Evolutionary conservation across 148 eudicot species (phyloP), one percentile per base, ranked within the genome.

Genomic region (Dianthus caryophyllus): DNA sequence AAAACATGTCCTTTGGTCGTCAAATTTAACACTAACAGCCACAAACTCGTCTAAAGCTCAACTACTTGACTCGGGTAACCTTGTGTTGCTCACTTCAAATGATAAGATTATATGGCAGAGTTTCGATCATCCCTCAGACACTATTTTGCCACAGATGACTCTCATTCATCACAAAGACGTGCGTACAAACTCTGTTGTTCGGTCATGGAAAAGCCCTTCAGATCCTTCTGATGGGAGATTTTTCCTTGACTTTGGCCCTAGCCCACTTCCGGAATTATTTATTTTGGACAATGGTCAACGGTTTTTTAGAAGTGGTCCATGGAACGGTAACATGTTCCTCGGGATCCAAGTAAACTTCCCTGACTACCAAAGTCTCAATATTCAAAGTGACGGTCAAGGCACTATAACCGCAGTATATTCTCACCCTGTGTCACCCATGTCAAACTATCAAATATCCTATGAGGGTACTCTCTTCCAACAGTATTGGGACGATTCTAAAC

Each of bases 11-110:
- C 57, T 65, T 65, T 65, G 69, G 69, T 65, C 69, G 30, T 65
- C 69, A 48, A 48, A 48, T 65, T 5, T 50, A 0, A 48, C 57
- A n/a, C 41, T n/a, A 16, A 27, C 4, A 9, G 57, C 27, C 31
- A 65, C 27, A 16, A 65, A 65, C 30, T 12, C 10, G n/a, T 27
- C 44, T 16, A 65, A 43, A 43, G 83, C 80, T 25, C 79, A 63
- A 67, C 68, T 84, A 22, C 41, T 77, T 55, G 80, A 84, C 47
- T 64, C 85, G 4, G 88, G 88, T 2, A 81, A 81, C 70, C 67
- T 81, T 13, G 78, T 79, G 6, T 38, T 84, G 64, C 69, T 66
- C 26, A 66, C 64, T 27, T n/a, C 57, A 9, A 54, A 39, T 49
- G 67, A 72, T 50, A 75, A 71, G 39, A 17, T 50, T 5, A 14